These are phyloP conservation scores for Cryphonectria parasitica DNA, from an alignment of 2,329 filamentous ascomycete genomes.

Conservation along the genomic window DNA sequence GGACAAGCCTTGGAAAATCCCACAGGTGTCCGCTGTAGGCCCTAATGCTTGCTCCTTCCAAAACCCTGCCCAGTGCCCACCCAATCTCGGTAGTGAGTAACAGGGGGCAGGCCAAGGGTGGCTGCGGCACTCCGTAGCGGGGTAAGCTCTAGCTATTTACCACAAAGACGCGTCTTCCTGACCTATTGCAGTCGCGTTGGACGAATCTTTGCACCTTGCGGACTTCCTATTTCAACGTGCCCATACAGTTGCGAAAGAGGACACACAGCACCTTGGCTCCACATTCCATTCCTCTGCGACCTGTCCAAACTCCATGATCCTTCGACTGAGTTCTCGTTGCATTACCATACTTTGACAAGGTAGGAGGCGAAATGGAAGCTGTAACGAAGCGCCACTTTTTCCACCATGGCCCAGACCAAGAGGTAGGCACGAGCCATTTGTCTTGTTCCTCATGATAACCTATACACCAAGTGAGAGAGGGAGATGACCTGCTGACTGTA, in stretches of 20 bases:
- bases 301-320: background rate
- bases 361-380: constrained; percentile 45
- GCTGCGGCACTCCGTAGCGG: background rate
- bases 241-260: background rate
- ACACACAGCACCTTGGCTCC: background rate
- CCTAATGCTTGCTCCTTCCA: background rate
- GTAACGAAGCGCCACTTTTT: constrained; percentile 55
- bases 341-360: background rate
- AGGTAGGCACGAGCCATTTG: constrained; percentile 33
- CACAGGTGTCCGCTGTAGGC: background rate
- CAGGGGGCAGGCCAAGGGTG: background rate
- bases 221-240: background rate
- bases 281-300: background rate
- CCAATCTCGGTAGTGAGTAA: background rate
- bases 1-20: background rate
- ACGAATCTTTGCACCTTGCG: background rate
- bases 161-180: background rate
- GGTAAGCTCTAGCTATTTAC: too few species aligned
- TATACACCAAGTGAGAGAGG: constrained; percentile 41
- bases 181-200: background rate
- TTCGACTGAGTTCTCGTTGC: background rate
- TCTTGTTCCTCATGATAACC: constrained; percentile 13
- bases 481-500: constrained; percentile 32
- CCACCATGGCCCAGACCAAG: constrained; percentile 44
- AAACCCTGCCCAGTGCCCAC: too few species aligned